Evolutionary conservation across 768 basidiomycete genomes (phyloP), one percentile per base, ranked within the genome.

Genomic region (Pleurotus platypus): DNA sequence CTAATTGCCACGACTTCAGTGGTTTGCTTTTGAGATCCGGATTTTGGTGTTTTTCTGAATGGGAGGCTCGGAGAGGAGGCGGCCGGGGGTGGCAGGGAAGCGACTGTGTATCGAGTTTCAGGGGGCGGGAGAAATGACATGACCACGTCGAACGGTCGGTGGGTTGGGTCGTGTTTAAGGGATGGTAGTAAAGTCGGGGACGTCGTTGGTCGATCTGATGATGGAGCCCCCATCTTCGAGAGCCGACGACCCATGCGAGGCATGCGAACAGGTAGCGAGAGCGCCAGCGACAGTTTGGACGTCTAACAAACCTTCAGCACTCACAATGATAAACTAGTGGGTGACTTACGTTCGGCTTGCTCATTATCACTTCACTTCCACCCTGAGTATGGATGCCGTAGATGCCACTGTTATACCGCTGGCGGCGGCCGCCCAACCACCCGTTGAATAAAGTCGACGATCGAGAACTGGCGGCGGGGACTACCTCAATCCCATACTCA

Each of bases 251-350:
- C 24, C 15, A 50, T 18, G 8, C 49, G 49, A 40, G 51, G 51
- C 39, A 54, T 40, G n/a, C 47, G 47, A 24, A n/a, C 13, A 15
- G 47, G 47, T 6, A 54, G n/a, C 12, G 51, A 54, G 9, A 54
- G 51, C 16, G 51, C 16, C n/a, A 54, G 51, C 9, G 51, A 54
- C 42, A 54, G 39, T n/a, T 42, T 54, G 16, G 51, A 54, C 4
- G 51, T 13, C 27, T 16, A 48, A 49, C 24, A 24, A 20, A 50
- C 6, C 1, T 12, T n/a, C 11, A 35, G 13, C 8, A 50, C 49
- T 35, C 35, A 50, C 27, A 27, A 50, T 16, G 4, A 27, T 26
- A 5, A 20, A 12, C 30, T 35, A 35, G 30, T 35, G 30, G 9
- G 30, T 35, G 30, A 3, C 30, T 35, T 11, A 35, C 30, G 30